These are phyloP conservation scores for Verticillium tricorpus DNA, from an alignment of 2,329 filamentous ascomycete species.

Conservation along the genomic window DNA sequence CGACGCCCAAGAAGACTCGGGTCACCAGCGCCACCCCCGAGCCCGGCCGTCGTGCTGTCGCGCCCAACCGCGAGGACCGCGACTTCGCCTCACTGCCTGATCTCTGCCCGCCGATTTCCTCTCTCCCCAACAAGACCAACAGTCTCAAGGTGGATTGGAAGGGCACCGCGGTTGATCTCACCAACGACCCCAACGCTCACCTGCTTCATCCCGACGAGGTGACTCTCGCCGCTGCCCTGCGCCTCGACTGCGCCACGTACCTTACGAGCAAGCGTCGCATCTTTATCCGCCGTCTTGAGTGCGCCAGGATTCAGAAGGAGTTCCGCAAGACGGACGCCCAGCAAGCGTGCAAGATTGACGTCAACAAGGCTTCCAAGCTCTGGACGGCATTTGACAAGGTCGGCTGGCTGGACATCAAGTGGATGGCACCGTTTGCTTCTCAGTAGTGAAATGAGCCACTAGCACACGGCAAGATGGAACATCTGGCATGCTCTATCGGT, in stretches of 20 bases:
- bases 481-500: conserved; percentile 16
- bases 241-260: conserved; percentile 83
- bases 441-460: neutral
- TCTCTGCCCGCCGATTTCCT: conserved; percentile 64
- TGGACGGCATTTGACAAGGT: conserved; percentile 87
- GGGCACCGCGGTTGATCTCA: conserved; percentile 71
- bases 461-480: conserved; percentile 4
- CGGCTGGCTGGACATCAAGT: conserved; percentile 66
- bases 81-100: conserved; percentile 70
- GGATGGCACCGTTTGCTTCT: conserved; percentile 32
- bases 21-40: conserved; percentile 44
- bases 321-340: conserved; percentile 95
- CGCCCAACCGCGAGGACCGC: conserved; percentile 74
- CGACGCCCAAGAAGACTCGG: conserved; percentile 12
- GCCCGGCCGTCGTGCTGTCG: conserved; percentile 45
- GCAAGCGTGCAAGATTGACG: conserved; percentile 95
- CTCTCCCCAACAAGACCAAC: conserved; percentile 63
- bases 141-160: conserved; percentile 85
- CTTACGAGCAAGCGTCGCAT: conserved; percentile 90
- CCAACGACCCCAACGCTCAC: conserved; percentile 62
- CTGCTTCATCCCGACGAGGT: conserved; percentile 77
- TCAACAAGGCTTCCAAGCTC: conserved; percentile 93
- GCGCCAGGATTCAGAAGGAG: conserved; percentile 66
- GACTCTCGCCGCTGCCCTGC: conserved; percentile 69
- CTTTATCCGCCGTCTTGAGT: conserved; percentile 71